Evolutionary conservation across 768 basidiomycete species (phyloP).

Genomic region (Hygrocybe coccinea): DNA sequence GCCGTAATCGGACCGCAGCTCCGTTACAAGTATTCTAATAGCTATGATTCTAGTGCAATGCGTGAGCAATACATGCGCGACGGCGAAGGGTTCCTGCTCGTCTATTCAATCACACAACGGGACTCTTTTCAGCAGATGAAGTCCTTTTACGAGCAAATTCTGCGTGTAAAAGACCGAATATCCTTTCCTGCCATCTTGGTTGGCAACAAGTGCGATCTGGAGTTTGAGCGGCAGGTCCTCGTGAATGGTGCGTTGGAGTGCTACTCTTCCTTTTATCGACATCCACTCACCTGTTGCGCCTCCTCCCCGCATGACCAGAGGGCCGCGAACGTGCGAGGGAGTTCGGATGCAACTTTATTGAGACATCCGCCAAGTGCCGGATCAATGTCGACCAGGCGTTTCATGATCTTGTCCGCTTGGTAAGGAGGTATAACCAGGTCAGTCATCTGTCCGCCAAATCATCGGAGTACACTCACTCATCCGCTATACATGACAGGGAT

Average conservation of each 20-base stretch:
- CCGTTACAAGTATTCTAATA: background rate
- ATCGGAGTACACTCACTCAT: background rate
- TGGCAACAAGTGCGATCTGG: conserved; percentile 95
- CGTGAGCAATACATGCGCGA: conserved; percentile 98
- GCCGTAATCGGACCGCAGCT: background rate
- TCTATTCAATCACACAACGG: conserved; percentile 95
- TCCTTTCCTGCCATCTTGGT: conserved; percentile 94
- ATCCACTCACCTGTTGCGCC: background rate
- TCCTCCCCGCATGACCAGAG: conserved; percentile 49
- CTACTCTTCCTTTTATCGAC: background rate
- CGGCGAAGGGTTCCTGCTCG: conserved; percentile 95
- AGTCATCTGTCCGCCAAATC: background rate
- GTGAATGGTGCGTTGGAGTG: conserved; percentile 61
- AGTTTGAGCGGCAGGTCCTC: conserved; percentile 93
- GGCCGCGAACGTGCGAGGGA: conserved; percentile 94
- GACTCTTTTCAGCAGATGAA: conserved; percentile 97
- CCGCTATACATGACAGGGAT: too few species aligned
- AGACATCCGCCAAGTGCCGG: conserved; percentile 93
- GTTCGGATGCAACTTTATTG: conserved; percentile 90
- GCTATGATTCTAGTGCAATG: background rate
- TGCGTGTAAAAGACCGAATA: conserved; percentile 95
- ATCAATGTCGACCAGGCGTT: conserved; percentile 98
- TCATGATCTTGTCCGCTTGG: conserved; percentile 86
- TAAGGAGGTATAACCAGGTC: conserved; percentile 91
- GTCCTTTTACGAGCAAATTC: conserved; percentile 93